phyloP scores from a whole-genome alignment of 768 basidiomycete species.

The Cystofilobasidium ferigula region DNA sequence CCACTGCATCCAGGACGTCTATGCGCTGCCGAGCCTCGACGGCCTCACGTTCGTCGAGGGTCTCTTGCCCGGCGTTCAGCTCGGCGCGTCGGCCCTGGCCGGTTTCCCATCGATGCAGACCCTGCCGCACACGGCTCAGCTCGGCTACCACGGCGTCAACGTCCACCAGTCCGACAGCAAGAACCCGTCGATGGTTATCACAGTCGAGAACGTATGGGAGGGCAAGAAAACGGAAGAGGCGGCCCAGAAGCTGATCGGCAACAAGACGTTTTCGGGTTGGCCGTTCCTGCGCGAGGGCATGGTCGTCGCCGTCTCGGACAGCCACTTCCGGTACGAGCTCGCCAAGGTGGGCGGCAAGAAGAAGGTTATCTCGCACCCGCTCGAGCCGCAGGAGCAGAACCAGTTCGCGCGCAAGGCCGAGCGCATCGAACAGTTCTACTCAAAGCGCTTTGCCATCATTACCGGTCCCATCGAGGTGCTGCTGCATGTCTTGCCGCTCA shows the following conservation, averaged over 20 bases:
- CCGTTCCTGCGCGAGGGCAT: constrained; percentile 88
- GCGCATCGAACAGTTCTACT: constrained; percentile 68
- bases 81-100: constrained; percentile 74
- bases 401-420: constrained; percentile 75
- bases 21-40: constrained; percentile 72
- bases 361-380: constrained; percentile 54
- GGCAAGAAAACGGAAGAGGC: constrained; percentile 54
- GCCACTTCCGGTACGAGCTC: constrained; percentile 68
- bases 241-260: constrained; percentile 62
- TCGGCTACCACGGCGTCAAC: constrained; percentile 82
- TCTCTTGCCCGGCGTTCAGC: constrained; percentile 73
- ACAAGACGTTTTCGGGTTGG: constrained; percentile 73
- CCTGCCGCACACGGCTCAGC: constrained; percentile 59
- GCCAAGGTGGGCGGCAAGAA: constrained; percentile 36
- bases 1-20: constrained; percentile 66
- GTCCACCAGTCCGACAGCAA: constrained; percentile 81
- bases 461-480: constrained; percentile 70
- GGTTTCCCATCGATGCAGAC: constrained; percentile 95
- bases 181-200: constrained; percentile 87
- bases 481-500: constrained; percentile 78
- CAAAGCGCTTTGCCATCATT: constrained; percentile 76
- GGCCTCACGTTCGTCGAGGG: constrained; percentile 79
- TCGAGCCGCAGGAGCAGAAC: constrained; percentile 54
- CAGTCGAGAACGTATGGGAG: constrained; percentile 55
- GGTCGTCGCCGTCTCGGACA: constrained; percentile 76